These are phyloP conservation scores for Pittosporum tobira DNA, from an alignment of 129 eudicot genomes.

Conservation along the genomic window DNA sequence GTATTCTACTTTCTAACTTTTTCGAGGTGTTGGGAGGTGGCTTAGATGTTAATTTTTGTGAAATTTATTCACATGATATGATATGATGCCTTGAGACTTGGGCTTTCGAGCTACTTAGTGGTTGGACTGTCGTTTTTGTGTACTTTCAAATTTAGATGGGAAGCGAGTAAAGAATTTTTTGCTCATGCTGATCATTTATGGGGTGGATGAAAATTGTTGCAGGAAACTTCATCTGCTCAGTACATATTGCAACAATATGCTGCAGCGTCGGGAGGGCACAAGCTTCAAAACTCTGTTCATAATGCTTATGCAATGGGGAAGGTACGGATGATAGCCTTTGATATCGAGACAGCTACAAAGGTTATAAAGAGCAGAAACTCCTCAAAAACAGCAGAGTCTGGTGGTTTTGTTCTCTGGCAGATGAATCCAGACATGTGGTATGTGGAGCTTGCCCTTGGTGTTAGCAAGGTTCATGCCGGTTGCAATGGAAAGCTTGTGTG, in stretches of 20 bases:
- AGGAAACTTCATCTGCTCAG: constrained; percentile 98
- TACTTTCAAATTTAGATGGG: constrained; percentile 1
- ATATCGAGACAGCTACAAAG: constrained; percentile 78
- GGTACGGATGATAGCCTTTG: constrained; percentile 77
- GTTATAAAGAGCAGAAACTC: constrained; percentile 66
- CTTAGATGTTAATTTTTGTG: background rate
- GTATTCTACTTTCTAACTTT: too few relatives aligned
- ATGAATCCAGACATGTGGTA: constrained; percentile 97
- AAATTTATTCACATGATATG: too few relatives aligned
- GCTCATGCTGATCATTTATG: constrained; percentile 11
- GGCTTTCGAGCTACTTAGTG: constrained; percentile 28
- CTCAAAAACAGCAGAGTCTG: constrained; percentile 66
- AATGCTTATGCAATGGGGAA: constrained; percentile 87
- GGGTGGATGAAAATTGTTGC: constrained; percentile 3
- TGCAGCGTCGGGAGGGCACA: constrained; percentile 87
- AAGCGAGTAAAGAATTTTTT: background rate
- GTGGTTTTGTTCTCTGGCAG: constrained; percentile 92
- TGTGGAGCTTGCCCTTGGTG: constrained; percentile 88
- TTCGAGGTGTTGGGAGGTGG: background rate
- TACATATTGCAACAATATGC: constrained; percentile 84
- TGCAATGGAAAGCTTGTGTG: constrained; percentile 87
- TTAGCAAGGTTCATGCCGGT: constrained; percentile 92
- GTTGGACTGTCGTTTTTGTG: constrained; percentile 16
- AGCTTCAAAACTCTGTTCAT: constrained; percentile 58
- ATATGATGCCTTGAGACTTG: background rate